A percentile compares a stretch with the other conserved stretches of the same genome.
phyloP scores from a whole-genome alignment of 164 flowering plant species.

The Vitis rupestris region DNA sequence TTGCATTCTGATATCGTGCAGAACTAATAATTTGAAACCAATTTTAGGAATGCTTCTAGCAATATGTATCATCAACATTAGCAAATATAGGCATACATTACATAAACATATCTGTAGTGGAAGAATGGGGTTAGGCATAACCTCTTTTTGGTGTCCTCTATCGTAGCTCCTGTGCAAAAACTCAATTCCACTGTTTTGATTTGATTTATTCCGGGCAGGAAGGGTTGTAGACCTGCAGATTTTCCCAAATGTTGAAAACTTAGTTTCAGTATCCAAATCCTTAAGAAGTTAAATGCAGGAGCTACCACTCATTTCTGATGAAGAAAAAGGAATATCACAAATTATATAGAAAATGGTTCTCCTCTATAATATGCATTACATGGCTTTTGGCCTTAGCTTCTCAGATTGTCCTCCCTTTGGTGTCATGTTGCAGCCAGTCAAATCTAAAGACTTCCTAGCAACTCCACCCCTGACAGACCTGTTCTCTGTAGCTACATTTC shows the following conservation, averaged over 20 bases:
- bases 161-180: conserved; percentile 4
- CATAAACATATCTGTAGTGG: neutral
- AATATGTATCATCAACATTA: neutral
- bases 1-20: neutral
- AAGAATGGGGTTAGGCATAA: neutral
- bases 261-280: neutral
- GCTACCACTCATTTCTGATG: neutral
- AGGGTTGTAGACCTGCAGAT: neutral
- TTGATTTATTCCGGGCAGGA: neutral
- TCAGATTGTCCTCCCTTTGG: neutral
- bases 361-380: neutral
- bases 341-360: neutral
- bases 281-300: neutral
- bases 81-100: neutral
- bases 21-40: neutral
- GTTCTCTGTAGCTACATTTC: neutral
- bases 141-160: neutral
- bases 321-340: neutral
- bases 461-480: neutral
- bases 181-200: neutral
- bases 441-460: neutral
- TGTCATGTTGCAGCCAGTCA: neutral
- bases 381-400: neutral
- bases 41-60: neutral
- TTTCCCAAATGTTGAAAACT: neutral